Conservation (phyloP, 108 stramenopile species). For the Cyclotella sp. region DNA sequence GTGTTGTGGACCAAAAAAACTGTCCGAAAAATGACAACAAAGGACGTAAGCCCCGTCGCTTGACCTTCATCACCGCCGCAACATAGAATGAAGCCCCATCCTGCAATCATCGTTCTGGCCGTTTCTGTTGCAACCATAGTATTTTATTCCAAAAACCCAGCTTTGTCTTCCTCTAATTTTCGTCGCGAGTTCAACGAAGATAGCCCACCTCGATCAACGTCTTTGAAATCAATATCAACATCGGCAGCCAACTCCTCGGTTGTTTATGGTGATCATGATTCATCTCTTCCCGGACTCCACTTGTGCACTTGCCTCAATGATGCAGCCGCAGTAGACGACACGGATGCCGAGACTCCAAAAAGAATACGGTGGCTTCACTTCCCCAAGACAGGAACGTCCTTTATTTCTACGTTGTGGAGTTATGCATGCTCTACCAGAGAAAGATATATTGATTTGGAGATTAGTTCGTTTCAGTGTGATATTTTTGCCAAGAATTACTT, state of each 20-base stretch:
- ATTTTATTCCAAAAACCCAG: not conserved
- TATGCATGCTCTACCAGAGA: constrained; percentile 29
- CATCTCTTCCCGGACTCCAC: constrained; percentile 23
- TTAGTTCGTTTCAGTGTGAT: constrained; percentile 36
- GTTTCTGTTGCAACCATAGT: not conserved
- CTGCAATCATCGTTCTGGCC: not conserved
- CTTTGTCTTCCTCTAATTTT: not conserved
- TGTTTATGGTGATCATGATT: not conserved
- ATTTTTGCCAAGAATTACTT: constrained; percentile 3
- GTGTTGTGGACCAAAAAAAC: no score
- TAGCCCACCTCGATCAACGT: not conserved
- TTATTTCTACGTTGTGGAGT: constrained; percentile 50
- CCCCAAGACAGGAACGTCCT: constrained; percentile 58
- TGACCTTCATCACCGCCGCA: not conserved
- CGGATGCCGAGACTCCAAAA: constrained; percentile 23
- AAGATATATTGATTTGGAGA: constrained; percentile 47
- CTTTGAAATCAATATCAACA: not conserved
- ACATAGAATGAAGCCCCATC: not conserved
- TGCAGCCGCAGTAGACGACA: not conserved
- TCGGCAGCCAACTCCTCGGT: not conserved
- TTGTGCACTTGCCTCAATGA: constrained; percentile 41
- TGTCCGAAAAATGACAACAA: no score
- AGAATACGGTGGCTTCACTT: constrained; percentile 52
- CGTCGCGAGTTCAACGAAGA: not conserved
- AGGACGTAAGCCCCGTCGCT: not conserved